These are phyloP conservation scores for Bothriochloa decipiens DNA, from an alignment of 176 grass and related monocot species.

Conservation along the genomic window DNA sequence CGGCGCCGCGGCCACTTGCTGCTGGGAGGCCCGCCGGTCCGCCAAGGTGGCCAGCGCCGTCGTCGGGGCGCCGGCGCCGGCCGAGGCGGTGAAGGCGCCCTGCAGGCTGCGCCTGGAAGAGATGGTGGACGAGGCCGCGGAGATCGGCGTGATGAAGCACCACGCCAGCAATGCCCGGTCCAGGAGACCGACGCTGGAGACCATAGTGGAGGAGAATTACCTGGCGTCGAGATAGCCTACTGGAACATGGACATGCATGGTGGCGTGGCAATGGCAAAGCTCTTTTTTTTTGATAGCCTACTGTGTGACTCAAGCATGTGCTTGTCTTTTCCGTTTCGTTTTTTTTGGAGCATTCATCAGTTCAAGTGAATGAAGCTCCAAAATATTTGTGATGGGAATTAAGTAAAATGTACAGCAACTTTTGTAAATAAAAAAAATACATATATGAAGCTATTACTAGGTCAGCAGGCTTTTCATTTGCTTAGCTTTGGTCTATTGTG, in stretches of 20 bases:
- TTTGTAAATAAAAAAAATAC: neutral
- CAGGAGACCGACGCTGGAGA: constrained; percentile 75
- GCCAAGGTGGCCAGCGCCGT: constrained; percentile 39
- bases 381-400: neutral
- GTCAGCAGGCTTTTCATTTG: neutral
- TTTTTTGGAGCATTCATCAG: neutral
- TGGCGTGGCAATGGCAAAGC: neutral
- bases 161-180: constrained; percentile 63
- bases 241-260: neutral
- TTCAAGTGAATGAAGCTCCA: neutral
- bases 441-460: neutral
- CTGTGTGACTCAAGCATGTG: neutral
- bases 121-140: constrained; percentile 40
- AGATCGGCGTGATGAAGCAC: constrained; percentile 67
- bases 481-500: neutral
- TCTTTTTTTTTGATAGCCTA: neutral
- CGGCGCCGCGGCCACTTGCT: constrained; percentile 18
- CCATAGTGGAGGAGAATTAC: constrained; percentile 80
- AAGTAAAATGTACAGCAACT: constrained; percentile 29
- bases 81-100: constrained; percentile 2
- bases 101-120: constrained; percentile 47
- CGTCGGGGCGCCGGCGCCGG: neutral
- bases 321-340: neutral
- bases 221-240: neutral
- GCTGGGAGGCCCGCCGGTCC: constrained; percentile 48